Evolutionary conservation across 441 rosid species (phyloP).

Genomic region (Adansonia madagascariensis): DNA sequence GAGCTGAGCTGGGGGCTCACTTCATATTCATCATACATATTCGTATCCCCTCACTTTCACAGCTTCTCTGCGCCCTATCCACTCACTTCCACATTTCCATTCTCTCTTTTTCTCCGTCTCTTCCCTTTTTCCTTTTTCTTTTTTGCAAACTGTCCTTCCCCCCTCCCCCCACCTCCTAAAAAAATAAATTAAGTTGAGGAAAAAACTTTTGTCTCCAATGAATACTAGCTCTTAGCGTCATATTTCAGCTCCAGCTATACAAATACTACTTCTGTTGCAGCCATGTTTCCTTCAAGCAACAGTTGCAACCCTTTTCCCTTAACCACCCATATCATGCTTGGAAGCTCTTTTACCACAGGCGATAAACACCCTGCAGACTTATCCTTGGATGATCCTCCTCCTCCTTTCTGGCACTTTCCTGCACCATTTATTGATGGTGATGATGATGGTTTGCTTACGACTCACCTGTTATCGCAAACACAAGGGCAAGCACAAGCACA

Average conservation of each 20-base stretch:
- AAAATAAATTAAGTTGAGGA: background rate
- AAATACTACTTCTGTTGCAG: background rate
- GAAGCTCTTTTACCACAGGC: slow-evolving; percentile 34
- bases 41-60: slow-evolving; percentile 28
- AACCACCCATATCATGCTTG: slow-evolving; percentile 30
- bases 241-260: slow-evolving; percentile 3
- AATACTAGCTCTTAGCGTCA: slow-evolving; percentile 18
- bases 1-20: slow-evolving; percentile 12
- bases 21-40: slow-evolving; percentile 2
- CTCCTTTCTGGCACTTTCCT: slow-evolving; percentile 38
- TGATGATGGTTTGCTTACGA: slow-evolving; percentile 43
- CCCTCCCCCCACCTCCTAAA: background rate
- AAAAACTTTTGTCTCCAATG: slow-evolving; percentile 21
- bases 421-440: slow-evolving; percentile 34
- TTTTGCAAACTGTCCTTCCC: background rate
- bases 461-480: slow-evolving; percentile 35
- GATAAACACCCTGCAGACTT: slow-evolving; percentile 44
- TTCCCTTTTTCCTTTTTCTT: background rate
- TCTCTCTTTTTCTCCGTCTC: background rate
- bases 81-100: slow-evolving; percentile 17
- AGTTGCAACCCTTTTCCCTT: slow-evolving; percentile 44
- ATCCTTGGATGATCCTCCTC: slow-evolving; percentile 23
- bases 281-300: slow-evolving; percentile 53
- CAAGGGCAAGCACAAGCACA: slow-evolving; percentile 10
- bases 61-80: slow-evolving; percentile 31